These are phyloP conservation scores for Aquilaria yunnanensis DNA, from an alignment of 345 rosid genomes.

Conservation along the genomic window DNA sequence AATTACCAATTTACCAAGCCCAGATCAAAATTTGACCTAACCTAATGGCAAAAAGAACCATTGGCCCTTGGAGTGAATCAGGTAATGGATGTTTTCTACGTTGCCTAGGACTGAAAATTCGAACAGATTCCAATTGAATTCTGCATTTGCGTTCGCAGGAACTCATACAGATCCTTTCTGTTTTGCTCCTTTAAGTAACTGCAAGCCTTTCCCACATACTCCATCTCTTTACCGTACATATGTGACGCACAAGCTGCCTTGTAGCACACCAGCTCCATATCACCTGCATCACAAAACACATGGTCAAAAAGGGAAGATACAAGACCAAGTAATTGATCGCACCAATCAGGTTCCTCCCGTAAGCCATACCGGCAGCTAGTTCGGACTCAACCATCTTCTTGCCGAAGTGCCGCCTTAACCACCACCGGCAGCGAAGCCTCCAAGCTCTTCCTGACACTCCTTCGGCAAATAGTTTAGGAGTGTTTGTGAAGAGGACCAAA, in stretches of 20 bases:
- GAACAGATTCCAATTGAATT: slow-evolving; percentile 29
- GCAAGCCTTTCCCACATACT: slow-evolving; percentile 38
- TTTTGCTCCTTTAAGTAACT: slow-evolving; percentile 23
- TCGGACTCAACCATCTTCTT: slow-evolving; percentile 42
- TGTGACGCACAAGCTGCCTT: slow-evolving; percentile 78
- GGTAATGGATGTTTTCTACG: not conserved
- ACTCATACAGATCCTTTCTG: slow-evolving; percentile 23
- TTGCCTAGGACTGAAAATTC: not conserved
- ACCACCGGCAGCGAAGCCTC: slow-evolving; percentile 59
- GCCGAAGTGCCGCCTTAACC: slow-evolving; percentile 65
- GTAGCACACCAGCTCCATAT: slow-evolving; percentile 41
- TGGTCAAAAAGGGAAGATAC: not conserved
- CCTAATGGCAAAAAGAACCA: too few relatives aligned
- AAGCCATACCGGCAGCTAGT: slow-evolving; percentile 27
- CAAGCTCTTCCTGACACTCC: slow-evolving; percentile 38
- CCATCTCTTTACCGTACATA: slow-evolving; percentile 46
- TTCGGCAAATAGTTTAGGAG: slow-evolving; percentile 33
- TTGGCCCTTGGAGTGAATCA: too few relatives aligned
- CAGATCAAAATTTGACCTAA: too few relatives aligned
- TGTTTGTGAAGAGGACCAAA: slow-evolving; percentile 26
- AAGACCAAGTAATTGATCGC: not conserved
- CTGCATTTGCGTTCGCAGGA: slow-evolving; percentile 38
- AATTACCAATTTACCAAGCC: too few relatives aligned
- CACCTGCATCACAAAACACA: slow-evolving; percentile 27
- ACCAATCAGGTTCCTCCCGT: not conserved